phyloP scores from a whole-genome alignment of 352 stramenopile genomes.

The Pythium brassicae region DNA sequence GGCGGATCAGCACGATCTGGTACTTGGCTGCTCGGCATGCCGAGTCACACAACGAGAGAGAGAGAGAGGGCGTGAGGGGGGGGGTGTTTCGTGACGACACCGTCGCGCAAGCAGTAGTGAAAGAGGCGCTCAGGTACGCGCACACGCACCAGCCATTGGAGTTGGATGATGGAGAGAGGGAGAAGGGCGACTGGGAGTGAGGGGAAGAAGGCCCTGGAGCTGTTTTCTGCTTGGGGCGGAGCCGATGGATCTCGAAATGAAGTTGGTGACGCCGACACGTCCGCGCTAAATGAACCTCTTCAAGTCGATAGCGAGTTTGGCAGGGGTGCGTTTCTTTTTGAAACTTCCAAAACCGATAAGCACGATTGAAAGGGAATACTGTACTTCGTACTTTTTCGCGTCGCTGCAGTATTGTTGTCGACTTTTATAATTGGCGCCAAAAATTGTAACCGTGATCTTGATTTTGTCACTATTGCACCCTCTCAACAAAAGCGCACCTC shows the following conservation, averaged over 20 bases:
- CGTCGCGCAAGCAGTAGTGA: too few species aligned
- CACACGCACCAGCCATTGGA: conserved; percentile 9
- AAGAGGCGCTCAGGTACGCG: background rate
- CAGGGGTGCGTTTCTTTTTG: background rate
- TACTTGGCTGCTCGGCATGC: conserved; percentile 52
- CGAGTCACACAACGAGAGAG: too few species aligned
- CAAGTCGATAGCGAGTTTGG: background rate
- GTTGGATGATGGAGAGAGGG: background rate
- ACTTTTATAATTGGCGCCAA: too few species aligned
- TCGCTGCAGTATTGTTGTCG: too few species aligned
- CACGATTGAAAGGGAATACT: too few species aligned
- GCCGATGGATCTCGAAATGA: conserved; percentile 9
- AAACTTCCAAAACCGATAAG: too few species aligned
- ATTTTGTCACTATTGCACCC: too few species aligned
- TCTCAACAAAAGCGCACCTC: too few species aligned
- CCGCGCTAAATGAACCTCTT: background rate
- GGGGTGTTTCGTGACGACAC: background rate
- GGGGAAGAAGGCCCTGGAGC: background rate
- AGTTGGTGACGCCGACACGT: conserved; percentile 5
- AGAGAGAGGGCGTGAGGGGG: too few species aligned
- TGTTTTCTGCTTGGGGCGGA: conserved; percentile 9
- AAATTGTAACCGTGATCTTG: too few species aligned
- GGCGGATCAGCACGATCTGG: conserved; percentile 88
- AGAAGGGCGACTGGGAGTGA: too few species aligned
- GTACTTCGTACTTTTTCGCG: too few species aligned